Base-by-base conservation (phyloP, 345 rosid genomes). In the Camelina sativa region DNA sequence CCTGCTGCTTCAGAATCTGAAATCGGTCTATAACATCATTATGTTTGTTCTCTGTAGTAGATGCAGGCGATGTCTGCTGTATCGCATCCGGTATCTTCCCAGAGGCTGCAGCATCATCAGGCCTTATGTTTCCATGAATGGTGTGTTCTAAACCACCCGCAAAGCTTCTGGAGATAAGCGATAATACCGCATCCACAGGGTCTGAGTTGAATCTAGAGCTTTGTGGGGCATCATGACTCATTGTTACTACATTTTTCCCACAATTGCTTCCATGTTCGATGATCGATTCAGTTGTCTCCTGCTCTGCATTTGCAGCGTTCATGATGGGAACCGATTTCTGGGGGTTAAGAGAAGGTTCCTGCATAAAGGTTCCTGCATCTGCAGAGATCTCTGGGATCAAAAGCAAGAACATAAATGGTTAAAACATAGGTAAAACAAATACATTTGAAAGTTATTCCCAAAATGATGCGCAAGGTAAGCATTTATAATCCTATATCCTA, bases 21-120 rank as follows among this genome's bases (percentile, higher is more conserved):
- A 78, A 86, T 79, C 88, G 79, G 46, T 86, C 81, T 78, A 82
- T 51, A 40, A 85, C 86, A 85, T 84, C 91, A 77, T 80, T 80
- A 44, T 66, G 62, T 62, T 73, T 59, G 59, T 57, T 53, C 71
- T 70, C 75, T 16, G 70, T 25, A 32, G 72, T 66, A 44, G 66
- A 44, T 22, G 41, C 58, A 34, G 77, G 37, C 59, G 44, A 19
- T 12, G 69, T 64, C 65, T 76, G 22, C n/a, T 35, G 70, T 53
- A 17, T 62, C 5, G 52, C 12, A 50, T 38, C 56, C 20, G 8
- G 58, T 62, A 76, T 62, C 34, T 69, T 60, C 40, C 43, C 62
- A 59, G 53, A 38, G 40, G 25, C 34, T 22, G 69, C 48, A 32
- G 55, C 51, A 67, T 52, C 50, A 67, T 52, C 74, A 69, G 62